A percentile compares a stretch with the other conserved stretches of the same genome.
These are phyloP conservation scores for Camellia sinensis DNA, from an alignment of 148 eudicot genomes.

Conservation along the genomic window DNA sequence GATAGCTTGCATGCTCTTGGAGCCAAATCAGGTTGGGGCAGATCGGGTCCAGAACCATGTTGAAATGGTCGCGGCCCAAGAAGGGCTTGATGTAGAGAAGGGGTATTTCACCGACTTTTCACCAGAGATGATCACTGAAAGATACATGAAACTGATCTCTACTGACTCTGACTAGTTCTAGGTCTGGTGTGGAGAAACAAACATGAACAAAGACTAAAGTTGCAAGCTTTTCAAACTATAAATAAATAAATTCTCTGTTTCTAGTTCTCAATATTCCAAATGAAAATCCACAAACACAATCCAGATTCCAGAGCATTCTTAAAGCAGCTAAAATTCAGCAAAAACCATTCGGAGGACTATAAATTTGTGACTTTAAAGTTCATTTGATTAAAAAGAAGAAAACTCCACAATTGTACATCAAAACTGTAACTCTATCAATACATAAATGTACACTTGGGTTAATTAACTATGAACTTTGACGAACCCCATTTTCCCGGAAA, in stretches of 20 bases:
- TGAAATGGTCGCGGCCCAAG: slow-evolving; percentile 44
- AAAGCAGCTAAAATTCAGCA: neutral
- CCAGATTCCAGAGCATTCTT: neutral
- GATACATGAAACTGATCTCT: slow-evolving; percentile 41
- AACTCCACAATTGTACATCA: slow-evolving; percentile 6
- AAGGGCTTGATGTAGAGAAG: slow-evolving; percentile 55
- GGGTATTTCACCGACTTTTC: slow-evolving; percentile 49
- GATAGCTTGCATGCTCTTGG: slow-evolving; percentile 48
- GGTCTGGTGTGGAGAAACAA: neutral
- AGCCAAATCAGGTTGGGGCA: slow-evolving; percentile 45
- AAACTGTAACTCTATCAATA: slow-evolving; percentile 15
- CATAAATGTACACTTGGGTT: slow-evolving; percentile 23
- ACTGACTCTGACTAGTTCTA: slow-evolving; percentile 16
- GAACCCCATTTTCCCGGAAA: slow-evolving; percentile 9
- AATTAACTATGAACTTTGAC: neutral
- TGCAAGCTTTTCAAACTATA: neutral
- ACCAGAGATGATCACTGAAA: slow-evolving; percentile 50
- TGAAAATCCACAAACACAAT: neutral
- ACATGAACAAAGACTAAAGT: neutral
- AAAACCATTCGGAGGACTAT: neutral
- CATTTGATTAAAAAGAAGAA: neutral
- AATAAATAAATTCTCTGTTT: neutral
- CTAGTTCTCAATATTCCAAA: neutral
- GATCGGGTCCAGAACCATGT: slow-evolving; percentile 50
- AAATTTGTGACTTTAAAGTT: neutral